Base-by-base conservation (phyloP, 2,329 filamentous ascomycete genomes). In the Teratosphaeria epicoccoides region DNA sequence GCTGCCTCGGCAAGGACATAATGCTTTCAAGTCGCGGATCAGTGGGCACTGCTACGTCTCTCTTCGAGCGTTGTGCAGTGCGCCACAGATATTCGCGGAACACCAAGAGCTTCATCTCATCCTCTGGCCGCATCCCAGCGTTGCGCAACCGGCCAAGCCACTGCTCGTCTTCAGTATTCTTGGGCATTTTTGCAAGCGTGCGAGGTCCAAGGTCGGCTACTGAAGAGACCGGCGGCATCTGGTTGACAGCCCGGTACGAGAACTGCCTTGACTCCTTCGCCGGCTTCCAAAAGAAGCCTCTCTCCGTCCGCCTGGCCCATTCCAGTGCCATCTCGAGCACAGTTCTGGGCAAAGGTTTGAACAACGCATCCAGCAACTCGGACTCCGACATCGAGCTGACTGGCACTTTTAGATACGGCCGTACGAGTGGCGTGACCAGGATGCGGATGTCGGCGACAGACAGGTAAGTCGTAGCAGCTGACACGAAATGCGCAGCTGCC, bases 21-120 rank as follows among this genome's bases (percentile, higher is more conserved):
- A 95, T 81, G 49, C 79, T 79, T 59, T 85, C 87, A 55, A 87
- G 75, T 2, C 68, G 62, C 2, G 60, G 59, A 44, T 58, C 67
- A 51, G 55, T 73, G 63, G 10, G 6, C 5, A 57, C 64, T 60
- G 66, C 64, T 62, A 70, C 69, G 49, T 78, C 75, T 3, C 83
- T 80, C 9, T 79, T 73, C 62, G 83, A 87, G 55, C 87, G 83
- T 60, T 83, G 81, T 47, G 86, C 86, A 6, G 93, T 78, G 37
- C 87, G 82, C 87, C 88, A 95, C 40, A 98, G 87, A 62, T 95
- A 97, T 64, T 96, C 90, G 52, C 87, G 78, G 10, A 98, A 74
- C 4, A 84, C 86, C 29, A 97, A 73, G 2, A 98, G 72, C 67
- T 98, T 97, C 64, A 86, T 81, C 59, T 98, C 93, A 59, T 98